Conservation (phyloP, 2,329 filamentous ascomycete species). For the Xylariaceae sp. region DNA sequence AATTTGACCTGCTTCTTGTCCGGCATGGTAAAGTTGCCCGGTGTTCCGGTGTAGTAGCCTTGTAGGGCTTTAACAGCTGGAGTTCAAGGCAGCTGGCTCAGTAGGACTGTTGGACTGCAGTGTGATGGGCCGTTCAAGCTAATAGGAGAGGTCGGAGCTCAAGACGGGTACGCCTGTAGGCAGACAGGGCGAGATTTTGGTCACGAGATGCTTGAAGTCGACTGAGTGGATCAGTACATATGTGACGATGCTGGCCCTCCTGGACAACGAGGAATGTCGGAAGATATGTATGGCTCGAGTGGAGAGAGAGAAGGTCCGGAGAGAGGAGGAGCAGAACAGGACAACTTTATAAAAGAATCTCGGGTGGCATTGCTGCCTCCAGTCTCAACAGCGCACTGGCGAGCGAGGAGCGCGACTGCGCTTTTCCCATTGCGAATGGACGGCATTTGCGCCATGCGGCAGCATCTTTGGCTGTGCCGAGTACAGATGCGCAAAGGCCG, state of each 20-base stretch:
- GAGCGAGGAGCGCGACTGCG: background rate
- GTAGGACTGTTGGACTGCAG: conserved; percentile 4
- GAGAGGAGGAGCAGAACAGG: background rate
- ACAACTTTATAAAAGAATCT: background rate
- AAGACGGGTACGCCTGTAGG: conserved; percentile 3
- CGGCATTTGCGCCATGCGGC: conserved; percentile 12
- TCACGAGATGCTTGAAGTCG: background rate
- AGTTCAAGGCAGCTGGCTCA: conserved; percentile 1
- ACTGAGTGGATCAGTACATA: conserved; percentile 5
- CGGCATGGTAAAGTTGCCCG: conserved; percentile 11
- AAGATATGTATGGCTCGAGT: background rate
- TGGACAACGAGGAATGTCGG: background rate
- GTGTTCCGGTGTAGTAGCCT: background rate
- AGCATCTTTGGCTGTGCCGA: conserved; percentile 7
- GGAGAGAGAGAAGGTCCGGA: background rate
- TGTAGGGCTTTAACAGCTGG: conserved; percentile 3
- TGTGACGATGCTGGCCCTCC: background rate
- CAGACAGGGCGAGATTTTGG: conserved; percentile 2
- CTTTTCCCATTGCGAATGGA: background rate
- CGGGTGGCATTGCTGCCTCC: conserved; percentile 1
- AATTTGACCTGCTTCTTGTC: conserved; percentile 17
- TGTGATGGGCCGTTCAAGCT: conserved; percentile 5
- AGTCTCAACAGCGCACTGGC: background rate
- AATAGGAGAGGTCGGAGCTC: conserved; percentile 6
- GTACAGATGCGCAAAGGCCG: conserved; percentile 7